phyloP scores from a whole-genome alignment of 2,329 filamentous ascomycete genomes.

The Gliomastix tumulicola region DNA sequence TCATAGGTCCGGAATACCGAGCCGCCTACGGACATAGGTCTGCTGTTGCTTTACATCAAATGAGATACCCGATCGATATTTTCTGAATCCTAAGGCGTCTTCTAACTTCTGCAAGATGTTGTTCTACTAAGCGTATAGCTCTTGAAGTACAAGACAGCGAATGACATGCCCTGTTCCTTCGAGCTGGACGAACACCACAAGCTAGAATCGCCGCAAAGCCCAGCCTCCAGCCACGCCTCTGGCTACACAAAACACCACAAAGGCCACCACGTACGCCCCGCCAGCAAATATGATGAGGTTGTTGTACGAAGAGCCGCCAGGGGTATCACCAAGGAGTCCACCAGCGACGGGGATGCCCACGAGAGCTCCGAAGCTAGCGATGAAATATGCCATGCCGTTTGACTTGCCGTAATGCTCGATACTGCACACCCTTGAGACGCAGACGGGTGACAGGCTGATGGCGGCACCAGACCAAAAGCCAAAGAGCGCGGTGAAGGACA shows the following conservation, averaged over 20 bases:
- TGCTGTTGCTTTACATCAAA: too few species aligned
- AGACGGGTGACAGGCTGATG: conserved; percentile 65
- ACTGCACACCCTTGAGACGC: conserved; percentile 61
- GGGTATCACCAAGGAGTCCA: conserved; percentile 35
- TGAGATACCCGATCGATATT: too few species aligned
- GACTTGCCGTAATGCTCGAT: conserved; percentile 63
- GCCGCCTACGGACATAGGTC: too few species aligned
- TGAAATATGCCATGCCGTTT: conserved; percentile 62
- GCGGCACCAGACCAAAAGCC: conserved; percentile 67
- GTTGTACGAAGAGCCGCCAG: conserved; percentile 34
- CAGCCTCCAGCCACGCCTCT: conserved; percentile 4
- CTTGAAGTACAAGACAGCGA: too few species aligned
- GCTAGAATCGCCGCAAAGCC: conserved; percentile 1
- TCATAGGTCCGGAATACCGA: too few species aligned
- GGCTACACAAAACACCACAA: conserved; percentile 2
- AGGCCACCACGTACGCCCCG: conserved; percentile 3
- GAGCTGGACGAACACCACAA: too few species aligned
- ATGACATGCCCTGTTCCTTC: too few species aligned
- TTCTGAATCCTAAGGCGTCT: too few species aligned
- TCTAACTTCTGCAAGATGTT: too few species aligned
- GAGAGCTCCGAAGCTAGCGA: conserved; percentile 54
- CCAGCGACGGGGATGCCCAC: conserved; percentile 54
- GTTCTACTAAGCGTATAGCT: too few species aligned
- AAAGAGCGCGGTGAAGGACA: conserved; percentile 58
- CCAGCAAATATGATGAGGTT: conserved; percentile 47